Evolutionary conservation across 2,329 filamentous ascomycete genomes (phyloP), one percentile per base, ranked within the genome.

Genomic region (Neurospora crassa): DNA sequence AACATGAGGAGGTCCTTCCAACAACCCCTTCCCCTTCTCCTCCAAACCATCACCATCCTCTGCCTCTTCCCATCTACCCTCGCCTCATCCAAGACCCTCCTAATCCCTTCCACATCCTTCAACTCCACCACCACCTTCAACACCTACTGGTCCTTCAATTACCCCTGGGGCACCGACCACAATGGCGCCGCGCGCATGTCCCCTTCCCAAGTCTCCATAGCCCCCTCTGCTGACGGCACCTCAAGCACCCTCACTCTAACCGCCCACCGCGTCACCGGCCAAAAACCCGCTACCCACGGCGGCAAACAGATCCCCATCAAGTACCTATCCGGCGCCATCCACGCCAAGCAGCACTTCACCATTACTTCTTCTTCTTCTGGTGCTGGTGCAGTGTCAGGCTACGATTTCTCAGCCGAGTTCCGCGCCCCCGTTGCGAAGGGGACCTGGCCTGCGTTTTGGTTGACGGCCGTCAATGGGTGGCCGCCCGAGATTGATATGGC

Each of bases 401-500:
- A 81, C 72, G 82, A 84, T 74, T 83, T 83, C 73, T 73, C 74
- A 10, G 82, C 79, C 68, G 81, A 82, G 73, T 81, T 84, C 74
- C 77, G 76, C 69, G 83, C 82, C 6, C 79, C 82, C 10, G 81
- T 80, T 1, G 76, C 77, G 1, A 78, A 80, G 72, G 82, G 85
- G 7, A 87, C 85, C 0, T 88, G 87, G 87, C 86, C 87, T 0
- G 87, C 87, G 0, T 88, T 88, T 74, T 88, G 86, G 87, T 78
- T 88, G 16, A 88, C 85, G 1, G 85, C 81, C 0, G 85, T 85
- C 0, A 76, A 85, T 67, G 81, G 82, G 0, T 89, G 87, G 87
- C 87, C 86, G 18, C 87, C 87, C 0, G 87, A 88, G 81, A 83
- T 89, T 70, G 87, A 89, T 76, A 82, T 89, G 78, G 86, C 86